Conservation (phyloP, 306 rosid genomes). For the Crataegus laevigata region DNA sequence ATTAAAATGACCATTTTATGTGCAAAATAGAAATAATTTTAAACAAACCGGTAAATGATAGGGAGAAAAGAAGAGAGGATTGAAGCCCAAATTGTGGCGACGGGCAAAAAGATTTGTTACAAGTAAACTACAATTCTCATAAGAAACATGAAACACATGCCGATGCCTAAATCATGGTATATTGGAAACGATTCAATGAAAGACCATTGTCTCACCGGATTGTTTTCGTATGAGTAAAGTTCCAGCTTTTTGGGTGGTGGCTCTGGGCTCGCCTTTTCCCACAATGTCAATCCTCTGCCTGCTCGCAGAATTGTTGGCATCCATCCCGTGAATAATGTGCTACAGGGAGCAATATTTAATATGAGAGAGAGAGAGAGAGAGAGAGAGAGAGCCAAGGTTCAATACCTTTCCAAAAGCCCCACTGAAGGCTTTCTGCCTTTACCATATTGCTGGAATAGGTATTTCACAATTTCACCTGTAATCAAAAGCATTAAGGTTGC, state of each 20-base stretch:
- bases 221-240: conserved; percentile 88
- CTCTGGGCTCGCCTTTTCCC: conserved; percentile 53
- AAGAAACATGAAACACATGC: neutral
- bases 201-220: conserved; percentile 41
- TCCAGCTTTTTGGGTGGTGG: conserved; percentile 62
- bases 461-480: conserved; percentile 79
- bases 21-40: neutral
- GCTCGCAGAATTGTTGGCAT: conserved; percentile 79
- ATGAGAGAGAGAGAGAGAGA: neutral
- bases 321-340: conserved; percentile 91
- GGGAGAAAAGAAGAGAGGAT: neutral
- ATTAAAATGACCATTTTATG: too few species aligned
- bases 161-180: neutral
- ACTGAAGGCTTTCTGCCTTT: conserved; percentile 61
- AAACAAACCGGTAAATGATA: neutral
- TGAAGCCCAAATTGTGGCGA: neutral
- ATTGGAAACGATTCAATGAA: neutral
- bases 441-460: conserved; percentile 70
- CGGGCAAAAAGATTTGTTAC: too few species aligned
- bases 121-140: neutral
- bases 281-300: conserved; percentile 87
- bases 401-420: conserved; percentile 78
- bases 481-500: conserved; percentile 17
- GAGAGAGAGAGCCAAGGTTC: neutral
- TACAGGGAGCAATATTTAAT: conserved; percentile 16